A percentile compares a stretch with the other conserved stretches of the same genome.
Evolutionary conservation across 768 basidiomycete species (phyloP).

Genomic region (Mycena latifolia): DNA sequence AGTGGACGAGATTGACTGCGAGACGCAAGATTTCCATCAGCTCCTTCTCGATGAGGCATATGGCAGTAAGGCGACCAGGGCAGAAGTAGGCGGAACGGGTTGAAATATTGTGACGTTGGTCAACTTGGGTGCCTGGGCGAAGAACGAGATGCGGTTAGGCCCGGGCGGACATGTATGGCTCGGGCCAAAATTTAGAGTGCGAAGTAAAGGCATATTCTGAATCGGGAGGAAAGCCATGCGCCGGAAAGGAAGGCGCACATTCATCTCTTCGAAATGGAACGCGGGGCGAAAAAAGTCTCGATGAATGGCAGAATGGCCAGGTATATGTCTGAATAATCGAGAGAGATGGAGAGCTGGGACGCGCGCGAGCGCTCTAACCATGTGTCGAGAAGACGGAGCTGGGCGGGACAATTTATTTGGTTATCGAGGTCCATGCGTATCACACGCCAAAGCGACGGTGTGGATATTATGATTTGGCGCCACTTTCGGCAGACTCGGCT

Average conservation of each 20-base stretch:
- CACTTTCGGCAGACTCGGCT: neutral
- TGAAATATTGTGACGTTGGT: neutral
- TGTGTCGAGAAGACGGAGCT: neutral
- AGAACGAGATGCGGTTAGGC: neutral
- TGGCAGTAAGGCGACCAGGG: neutral
- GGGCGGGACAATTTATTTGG: neutral
- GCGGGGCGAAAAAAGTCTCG: neutral
- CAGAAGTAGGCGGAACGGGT: neutral
- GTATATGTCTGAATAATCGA: neutral
- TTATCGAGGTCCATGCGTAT: neutral
- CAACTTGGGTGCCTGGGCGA: neutral
- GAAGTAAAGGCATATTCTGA: neutral
- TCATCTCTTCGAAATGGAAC: neutral
- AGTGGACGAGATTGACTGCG: too few species aligned
- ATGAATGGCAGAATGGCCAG: neutral
- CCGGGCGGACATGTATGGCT: neutral
- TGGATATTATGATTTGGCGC: neutral
- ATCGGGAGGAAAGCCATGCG: neutral
- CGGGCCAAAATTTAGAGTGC: neutral
- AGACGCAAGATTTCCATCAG: neutral
- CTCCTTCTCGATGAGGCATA: neutral
- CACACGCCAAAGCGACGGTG: neutral
- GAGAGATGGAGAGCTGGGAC: neutral
- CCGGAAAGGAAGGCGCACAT: neutral
- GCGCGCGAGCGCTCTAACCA: too few species aligned